A percentile compares a stretch with the other conserved stretches of the same genome.
Conservation (phyloP, 1,284 basidiomycete genomes). For the Fomitopsis pinicola region DNA sequence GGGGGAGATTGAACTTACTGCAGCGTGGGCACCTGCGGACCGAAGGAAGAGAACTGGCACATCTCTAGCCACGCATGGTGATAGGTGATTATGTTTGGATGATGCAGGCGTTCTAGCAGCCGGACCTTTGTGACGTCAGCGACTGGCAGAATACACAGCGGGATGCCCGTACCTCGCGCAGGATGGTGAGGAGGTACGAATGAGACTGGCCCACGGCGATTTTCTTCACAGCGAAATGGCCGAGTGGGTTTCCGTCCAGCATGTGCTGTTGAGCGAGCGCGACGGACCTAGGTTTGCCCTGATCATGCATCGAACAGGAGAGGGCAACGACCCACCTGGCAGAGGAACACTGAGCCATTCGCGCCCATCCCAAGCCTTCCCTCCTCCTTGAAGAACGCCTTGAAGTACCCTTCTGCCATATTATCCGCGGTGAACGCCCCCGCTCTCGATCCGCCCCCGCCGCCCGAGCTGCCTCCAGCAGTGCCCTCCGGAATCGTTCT, state of each 20-base stretch:
- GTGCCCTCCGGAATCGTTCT: neutral
- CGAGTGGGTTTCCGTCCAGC: constrained; percentile 76
- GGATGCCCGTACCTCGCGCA: constrained; percentile 59
- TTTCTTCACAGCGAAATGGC: constrained; percentile 91
- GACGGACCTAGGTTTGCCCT: neutral
- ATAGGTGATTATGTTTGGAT: constrained; percentile 92
- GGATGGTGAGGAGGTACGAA: constrained; percentile 75
- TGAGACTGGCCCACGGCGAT: constrained; percentile 90
- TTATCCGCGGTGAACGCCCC: constrained; percentile 52
- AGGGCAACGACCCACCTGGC: constrained; percentile 51
- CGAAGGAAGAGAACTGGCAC: constrained; percentile 80
- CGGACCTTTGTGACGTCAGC: constrained; percentile 48
- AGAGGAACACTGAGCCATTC: constrained; percentile 84
- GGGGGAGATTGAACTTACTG: constrained; percentile 45
- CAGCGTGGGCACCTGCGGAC: constrained; percentile 77
- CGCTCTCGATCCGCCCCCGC: constrained; percentile 1
- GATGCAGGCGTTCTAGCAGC: constrained; percentile 80
- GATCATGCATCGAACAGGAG: neutral
- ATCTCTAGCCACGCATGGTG: constrained; percentile 94
- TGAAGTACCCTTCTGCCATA: constrained; percentile 82
- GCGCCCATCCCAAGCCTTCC: constrained; percentile 87
- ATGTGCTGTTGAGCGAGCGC: constrained; percentile 52
- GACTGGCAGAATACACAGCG: neutral
- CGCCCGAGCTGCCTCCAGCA: neutral
- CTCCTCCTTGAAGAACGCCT: constrained; percentile 87